A percentile compares a stretch with the other conserved stretches of the same genome.
These are phyloP conservation scores for Xerocomellus amylosporus DNA, from an alignment of 768 basidiomycete genomes.

Conservation along the genomic window DNA sequence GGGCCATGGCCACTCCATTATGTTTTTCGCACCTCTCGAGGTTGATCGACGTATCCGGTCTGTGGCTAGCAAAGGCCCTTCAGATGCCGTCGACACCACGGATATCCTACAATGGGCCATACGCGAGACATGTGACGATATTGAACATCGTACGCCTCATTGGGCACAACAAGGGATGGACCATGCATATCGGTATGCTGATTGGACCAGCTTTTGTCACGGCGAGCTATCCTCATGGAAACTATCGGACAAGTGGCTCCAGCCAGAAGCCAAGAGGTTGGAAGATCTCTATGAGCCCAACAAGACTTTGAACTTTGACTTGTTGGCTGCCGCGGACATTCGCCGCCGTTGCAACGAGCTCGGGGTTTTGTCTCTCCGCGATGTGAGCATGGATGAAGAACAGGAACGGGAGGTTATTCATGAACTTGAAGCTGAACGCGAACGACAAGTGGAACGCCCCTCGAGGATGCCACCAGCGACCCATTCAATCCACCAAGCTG, in stretches of 20 bases:
- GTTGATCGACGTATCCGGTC: conserved; percentile 38
- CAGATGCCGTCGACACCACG: conserved; percentile 3
- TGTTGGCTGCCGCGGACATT: conserved; percentile 4
- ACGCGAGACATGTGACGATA: conserved; percentile 42
- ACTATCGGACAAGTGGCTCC: conserved; percentile 34
- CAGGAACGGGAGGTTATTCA: conserved; percentile 49
- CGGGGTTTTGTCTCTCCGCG: conserved; percentile 12
- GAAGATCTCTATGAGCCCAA: conserved; percentile 33
- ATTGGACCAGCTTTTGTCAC: conserved; percentile 15
- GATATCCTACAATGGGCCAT: conserved; percentile 47
- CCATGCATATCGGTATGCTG: conserved; percentile 14
- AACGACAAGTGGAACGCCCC: conserved; percentile 39
- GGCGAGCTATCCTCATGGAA: neutral
- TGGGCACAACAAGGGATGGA: conserved; percentile 42
- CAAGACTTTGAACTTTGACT: neutral
- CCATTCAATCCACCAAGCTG: conserved; percentile 23
- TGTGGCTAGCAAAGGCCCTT: conserved; percentile 10
- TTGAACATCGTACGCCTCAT: conserved; percentile 38
- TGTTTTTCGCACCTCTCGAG: conserved; percentile 46
- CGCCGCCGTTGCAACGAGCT: conserved; percentile 15
- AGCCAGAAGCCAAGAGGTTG: conserved; percentile 38
- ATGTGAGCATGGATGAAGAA: conserved; percentile 41
- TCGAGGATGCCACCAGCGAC: conserved; percentile 18
- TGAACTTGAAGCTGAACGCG: conserved; percentile 46
- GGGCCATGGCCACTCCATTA: conserved; percentile 45